Conservation (phyloP, 352 stramenopile genomes). For the Globisporangium takayamanum region DNA sequence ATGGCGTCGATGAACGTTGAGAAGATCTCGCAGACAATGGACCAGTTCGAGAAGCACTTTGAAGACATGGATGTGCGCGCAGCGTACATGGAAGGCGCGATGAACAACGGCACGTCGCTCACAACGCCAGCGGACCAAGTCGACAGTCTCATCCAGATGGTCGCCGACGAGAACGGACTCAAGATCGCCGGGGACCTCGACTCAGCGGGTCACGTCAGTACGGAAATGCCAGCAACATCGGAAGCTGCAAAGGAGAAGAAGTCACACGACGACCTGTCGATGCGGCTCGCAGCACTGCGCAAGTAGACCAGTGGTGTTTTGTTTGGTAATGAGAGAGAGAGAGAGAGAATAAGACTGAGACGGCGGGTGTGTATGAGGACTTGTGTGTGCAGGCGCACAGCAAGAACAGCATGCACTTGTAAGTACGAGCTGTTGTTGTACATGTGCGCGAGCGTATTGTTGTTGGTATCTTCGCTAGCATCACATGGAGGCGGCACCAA, state of each 20-base stretch:
- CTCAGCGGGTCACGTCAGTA: conserved; percentile 85
- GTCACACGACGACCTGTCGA: conserved; percentile 76
- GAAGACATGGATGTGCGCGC: conserved; percentile 98
- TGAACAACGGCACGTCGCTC: conserved; percentile 94
- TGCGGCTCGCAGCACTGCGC: conserved; percentile 71
- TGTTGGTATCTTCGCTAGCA: no score
- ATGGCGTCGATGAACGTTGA: conserved; percentile 97
- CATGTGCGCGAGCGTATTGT: no score
- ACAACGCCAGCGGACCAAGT: conserved; percentile 96
- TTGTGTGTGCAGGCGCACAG: no score
- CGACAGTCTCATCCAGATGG: conserved; percentile 96
- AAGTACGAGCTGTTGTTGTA: no score
- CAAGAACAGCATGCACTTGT: no score
- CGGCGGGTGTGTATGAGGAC: no score
- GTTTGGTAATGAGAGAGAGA: not conserved
- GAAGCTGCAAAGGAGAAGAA: conserved; percentile 77
- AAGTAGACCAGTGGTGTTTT: conserved; percentile 23
- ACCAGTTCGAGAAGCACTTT: conserved; percentile 99
- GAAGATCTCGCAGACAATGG: conserved; percentile 96
- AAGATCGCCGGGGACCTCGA: conserved; percentile 92
- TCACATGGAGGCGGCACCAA: no score
- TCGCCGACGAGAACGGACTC: conserved; percentile 96
- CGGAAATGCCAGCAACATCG: conserved; percentile 42
- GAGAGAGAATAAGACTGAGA: no score
- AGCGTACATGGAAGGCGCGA: conserved; percentile 97